Conservation (phyloP, 2,329 filamentous ascomycete genomes). For the Colletotrichum spinosum region DNA sequence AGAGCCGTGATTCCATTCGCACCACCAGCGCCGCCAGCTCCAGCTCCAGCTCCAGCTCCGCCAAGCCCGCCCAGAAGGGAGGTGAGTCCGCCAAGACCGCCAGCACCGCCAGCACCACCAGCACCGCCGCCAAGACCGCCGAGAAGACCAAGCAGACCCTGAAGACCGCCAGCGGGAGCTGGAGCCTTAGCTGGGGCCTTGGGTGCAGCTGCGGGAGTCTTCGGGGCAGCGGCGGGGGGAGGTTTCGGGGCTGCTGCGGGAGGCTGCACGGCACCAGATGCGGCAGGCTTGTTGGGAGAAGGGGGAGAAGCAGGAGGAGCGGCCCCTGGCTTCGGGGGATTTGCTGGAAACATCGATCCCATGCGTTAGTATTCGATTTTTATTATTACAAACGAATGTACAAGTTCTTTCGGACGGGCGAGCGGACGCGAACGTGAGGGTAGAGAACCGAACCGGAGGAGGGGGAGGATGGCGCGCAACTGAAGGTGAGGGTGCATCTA, state of each 20-base stretch:
- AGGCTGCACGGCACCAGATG: not conserved
- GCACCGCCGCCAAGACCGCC: conserved; percentile 11
- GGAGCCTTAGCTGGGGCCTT: not conserved
- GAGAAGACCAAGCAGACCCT: conserved; percentile 21
- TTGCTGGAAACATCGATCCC: conserved; percentile 5
- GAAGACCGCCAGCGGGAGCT: conserved; percentile 18
- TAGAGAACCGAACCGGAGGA: not conserved
- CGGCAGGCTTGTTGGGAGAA: conserved; percentile 1
- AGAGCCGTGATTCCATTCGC: conserved; percentile 2
- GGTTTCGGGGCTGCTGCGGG: conserved; percentile 1
- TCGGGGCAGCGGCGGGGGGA: conserved; percentile 1
- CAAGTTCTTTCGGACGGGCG: conserved; percentile 3
- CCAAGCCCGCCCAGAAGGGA: too few species aligned
- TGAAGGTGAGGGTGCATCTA: conserved; percentile 17
- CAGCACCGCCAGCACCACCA: conserved; percentile 1
- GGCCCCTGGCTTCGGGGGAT: conserved; percentile 12
- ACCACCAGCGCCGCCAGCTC: too few species aligned
- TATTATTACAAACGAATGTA: not conserved
- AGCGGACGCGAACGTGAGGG: conserved; percentile 7
- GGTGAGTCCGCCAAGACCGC: too few species aligned
- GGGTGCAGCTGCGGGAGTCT: not conserved
- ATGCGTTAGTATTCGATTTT: conserved; percentile 21
- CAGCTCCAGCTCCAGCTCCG: too few species aligned
- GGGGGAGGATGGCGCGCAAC: conserved; percentile 17
- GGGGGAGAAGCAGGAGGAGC: conserved; percentile 9